Base-by-base conservation (phyloP, 78 protist species). In the Guillardia theta region DNA sequence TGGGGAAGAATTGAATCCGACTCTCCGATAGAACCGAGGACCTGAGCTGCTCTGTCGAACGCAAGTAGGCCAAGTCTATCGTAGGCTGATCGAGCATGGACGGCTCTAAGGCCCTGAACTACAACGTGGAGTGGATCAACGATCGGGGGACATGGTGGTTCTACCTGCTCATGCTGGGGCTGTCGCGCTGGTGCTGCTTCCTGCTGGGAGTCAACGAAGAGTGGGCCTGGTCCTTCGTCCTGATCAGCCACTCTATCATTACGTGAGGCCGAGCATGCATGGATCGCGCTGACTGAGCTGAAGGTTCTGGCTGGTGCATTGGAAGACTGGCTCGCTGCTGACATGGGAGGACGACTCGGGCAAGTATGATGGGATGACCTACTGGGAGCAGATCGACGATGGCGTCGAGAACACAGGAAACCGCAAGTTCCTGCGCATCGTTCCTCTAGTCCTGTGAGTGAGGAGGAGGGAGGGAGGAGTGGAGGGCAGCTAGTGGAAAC, bases 351-450 rank as follows among this genome's bases (percentile, higher is more conserved):
- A 43, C 12, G 4, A 43, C 18, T 0, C n/a, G 37, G 90, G 90
- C 1, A 78, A 78, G 9, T 78, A 78, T 36, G 90, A 78, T 30
- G 24, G 24, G 18, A 4, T 78, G 53, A 78, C 90, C 33, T 78
- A 78, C 50, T 78, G 90, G 90, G 90, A 78, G 9, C 90, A 78
- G 9, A 70, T 70, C 33, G 87, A 70, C 41, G 87, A 50, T 0
- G 90, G 45, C 36, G 41, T 24, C 41, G 83, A 70, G 41, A 12
- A 70, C 83, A 70, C 83, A 1, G 83, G 36, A 3, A 70, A 70
- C 83, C 9, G 83, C 5, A 70, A 70, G 83, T 43, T 70, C 45
- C 41, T 70, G 5, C 83, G 83, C 33, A 70, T 70, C 83, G 22
- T 24, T 1, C 83, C 83, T 1, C n/a, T 70, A 24, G 36, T 70